Evolutionary conservation across 768 basidiomycete species (phyloP), one percentile per base, ranked within the genome.

Genomic region (Leccinum boreale): DNA sequence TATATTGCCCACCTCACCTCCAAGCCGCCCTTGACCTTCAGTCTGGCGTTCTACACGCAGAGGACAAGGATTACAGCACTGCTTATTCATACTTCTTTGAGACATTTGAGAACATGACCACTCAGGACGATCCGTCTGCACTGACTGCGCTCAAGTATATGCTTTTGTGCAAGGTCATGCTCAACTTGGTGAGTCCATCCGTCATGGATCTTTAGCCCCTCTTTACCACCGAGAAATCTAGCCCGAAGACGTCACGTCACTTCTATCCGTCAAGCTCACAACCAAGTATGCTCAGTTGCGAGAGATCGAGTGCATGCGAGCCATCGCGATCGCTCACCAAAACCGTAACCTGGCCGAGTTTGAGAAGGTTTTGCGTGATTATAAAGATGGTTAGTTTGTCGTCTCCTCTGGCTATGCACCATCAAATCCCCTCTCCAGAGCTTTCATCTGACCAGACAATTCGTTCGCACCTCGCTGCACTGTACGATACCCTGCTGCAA

Each of bases 21-120:
- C 86, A 80, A 67, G 79, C 80, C 3, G 74, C 78, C 14, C 77
- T 85, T 29, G 87, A 90, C 65, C 78, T 88, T 26, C 87, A 89
- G 66, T 81, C 81, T 45, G 89, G 96, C 4, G 79, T 96, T 45
- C 81, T 98, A 10, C 93, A 97, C 66, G 94, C 96, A 0, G 95
- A 99, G 65, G 96, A 99, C 67, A 96, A 95, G 69, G 96, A 98
- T 74, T 98, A 97, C 73, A 95, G 84, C 57, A 99, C 96, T 0
- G 96, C 87, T 21, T 97, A 97, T 73, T 94, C 92, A 0, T 99
- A 98, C 76, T 98, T 98, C 75, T 94, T 92, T 65, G 96, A 98
- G 74, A 87, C 94, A 3, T 98, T 98, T 62, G 97, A 99, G 74
- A 94, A 87, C 52, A 78, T 94, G 62, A 84, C 85, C 44, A 71